Base-by-base conservation (phyloP, 768 basidiomycete species). In the Leccinum truebloodii region DNA sequence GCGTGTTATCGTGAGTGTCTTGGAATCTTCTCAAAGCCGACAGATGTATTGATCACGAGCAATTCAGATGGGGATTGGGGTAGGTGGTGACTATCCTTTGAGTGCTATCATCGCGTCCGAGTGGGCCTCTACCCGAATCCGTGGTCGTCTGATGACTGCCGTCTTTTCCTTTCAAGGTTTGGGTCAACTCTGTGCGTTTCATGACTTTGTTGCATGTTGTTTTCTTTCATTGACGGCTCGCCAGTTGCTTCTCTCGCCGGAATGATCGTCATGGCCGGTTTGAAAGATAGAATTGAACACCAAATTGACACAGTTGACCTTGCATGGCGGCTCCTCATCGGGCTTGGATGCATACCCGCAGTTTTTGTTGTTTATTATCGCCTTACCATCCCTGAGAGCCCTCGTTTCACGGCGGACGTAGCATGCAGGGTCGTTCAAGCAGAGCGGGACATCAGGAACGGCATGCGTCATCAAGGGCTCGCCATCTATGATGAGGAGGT, bases 391-490 rank as follows among this genome's bases (percentile, higher is more conserved):
- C 90, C 92, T 18, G 92, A 94, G 73, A 94, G 92, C 2, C 92
- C 93, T n/a, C 90, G 92, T 59, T 85, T 80, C 75, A 94, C 92
- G 63, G 92, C 94, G 87, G 92, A 95, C 77, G 83, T 95, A 63
- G 89, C 92, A 73, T 78, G 77, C 22, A 91, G 93, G 69, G 77
- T 95, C 59, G 75, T 80, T 57, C 88, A 88, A 67, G 92, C 91
- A 7, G 62, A 83, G 1, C 74, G 80, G 48, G 92, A 94, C 66
- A 88, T 93, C 63, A 79, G 85, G 59, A 80, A 80, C 50, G 87
- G 89, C 63, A 67, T 92, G 46, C 73, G 76, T 16, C 77, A 75
- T 22, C 81, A 80, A 18, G 74, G 69, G 4, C 78, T 70, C 67
- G 68, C 71, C 32, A 75, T 92, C 60, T 71, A 77, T 52, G 83